These are phyloP conservation scores for Tuber aestivum DNA, from an alignment of 495 filamentous ascomycete species.

Conservation along the genomic window DNA sequence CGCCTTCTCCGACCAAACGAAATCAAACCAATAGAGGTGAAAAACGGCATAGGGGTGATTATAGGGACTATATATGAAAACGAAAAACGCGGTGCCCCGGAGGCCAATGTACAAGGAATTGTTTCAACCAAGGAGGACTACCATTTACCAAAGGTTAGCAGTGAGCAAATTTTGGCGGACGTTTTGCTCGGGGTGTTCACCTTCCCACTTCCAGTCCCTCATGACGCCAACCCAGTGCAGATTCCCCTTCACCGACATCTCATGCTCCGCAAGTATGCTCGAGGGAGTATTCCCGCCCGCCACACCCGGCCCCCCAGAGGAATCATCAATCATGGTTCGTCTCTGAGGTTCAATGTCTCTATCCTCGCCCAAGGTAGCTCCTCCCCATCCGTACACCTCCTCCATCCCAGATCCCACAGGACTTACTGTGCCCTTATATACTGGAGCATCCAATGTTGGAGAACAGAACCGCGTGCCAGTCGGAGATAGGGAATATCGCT, in stretches of 20 bases:
- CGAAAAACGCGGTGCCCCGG: neutral
- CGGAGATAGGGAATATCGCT: neutral
- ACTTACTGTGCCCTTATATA: slow-evolving; percentile 4
- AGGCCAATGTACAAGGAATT: slow-evolving; percentile 13
- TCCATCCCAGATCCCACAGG: neutral
- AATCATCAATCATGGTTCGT: slow-evolving; percentile 5
- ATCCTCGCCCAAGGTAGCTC: slow-evolving; percentile 12
- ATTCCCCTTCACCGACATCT: slow-evolving; percentile 60
- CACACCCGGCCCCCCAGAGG: neutral
- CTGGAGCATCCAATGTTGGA: slow-evolving; percentile 6
- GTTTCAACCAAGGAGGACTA: neutral
- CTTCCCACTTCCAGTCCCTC: slow-evolving; percentile 75
- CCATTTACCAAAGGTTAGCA: slow-evolving; percentile 21
- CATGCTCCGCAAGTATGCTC: slow-evolving; percentile 48
- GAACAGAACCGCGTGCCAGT: slow-evolving; percentile 9
- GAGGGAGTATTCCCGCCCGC: slow-evolving; percentile 2
- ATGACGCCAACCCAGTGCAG: slow-evolving; percentile 76
- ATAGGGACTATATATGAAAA: slow-evolving; percentile 1
- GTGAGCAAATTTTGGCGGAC: slow-evolving; percentile 11
- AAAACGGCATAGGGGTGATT: slow-evolving; percentile 4
- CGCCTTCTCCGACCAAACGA: slow-evolving; percentile 13
- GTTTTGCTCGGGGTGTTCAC: slow-evolving; percentile 46
- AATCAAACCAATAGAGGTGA: slow-evolving; percentile 6
- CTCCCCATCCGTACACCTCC: slow-evolving; percentile 15
- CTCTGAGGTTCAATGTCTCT: neutral